Evolutionary conservation across 805 yeast genomes (phyloP), one percentile per base, ranked within the genome.

Genomic region (Pichia pseudocactophila): DNA sequence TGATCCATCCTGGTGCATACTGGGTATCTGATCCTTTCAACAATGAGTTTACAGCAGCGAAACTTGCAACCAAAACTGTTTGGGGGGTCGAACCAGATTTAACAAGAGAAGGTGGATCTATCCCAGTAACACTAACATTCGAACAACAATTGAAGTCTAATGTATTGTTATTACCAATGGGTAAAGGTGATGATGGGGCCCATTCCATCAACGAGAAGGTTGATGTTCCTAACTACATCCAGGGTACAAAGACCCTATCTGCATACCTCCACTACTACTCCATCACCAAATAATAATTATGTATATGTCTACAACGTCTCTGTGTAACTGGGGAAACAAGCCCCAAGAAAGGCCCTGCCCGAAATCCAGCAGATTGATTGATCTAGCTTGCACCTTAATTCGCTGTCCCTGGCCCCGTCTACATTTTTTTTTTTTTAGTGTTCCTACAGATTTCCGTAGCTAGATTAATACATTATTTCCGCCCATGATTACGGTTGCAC

Each of bases 131-230:
- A 18, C 66, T 92, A 52, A 82, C 96, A 30, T 92, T 92, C 66
- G 96, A 92, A 70, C 73, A 88, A 56, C 80, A 78, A 60, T 74
- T 92, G 57, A 80, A 84, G 55, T 84, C 94, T 19, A 80, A 80
- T 49, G 97, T 89, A 28, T 71, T 92, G 50, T 71, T 92, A 57
- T 76, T 92, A 55, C 98, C 99, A 50, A 84, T 92, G 83, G 99
- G 99, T 51, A 82, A 94, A 68, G 98, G 98, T 53, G 97, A 92
- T 62, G 99, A 92, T 59, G 98, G 98, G 55, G 98, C 99, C 37
- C 99, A 92, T 64, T 87, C 96, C 18, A 88, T 92, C 57, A 92
- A 92, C 61, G 99, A 92, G 69, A 92, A 92, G 70, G 68, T 92
- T 55, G 84, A 94, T 61, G 70, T 88, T 41, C 68, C 82, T 50